These are phyloP conservation scores for Pseudocercospora crystallina DNA, from an alignment of 2,329 filamentous ascomycete genomes.

Conservation along the genomic window DNA sequence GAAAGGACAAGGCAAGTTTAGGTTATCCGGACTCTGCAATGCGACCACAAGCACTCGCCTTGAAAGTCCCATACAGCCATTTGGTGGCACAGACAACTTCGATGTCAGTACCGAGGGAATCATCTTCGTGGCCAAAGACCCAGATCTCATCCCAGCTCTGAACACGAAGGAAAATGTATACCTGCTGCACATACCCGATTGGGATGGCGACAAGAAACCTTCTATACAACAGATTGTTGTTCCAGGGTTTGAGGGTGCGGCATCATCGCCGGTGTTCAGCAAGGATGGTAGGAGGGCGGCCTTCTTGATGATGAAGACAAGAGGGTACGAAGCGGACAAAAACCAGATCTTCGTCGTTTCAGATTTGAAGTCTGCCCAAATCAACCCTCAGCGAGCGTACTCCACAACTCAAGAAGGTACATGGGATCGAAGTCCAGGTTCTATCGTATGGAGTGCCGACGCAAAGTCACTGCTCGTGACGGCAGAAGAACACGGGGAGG, in stretches of 20 bases:
- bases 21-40: slow-evolving; percentile 57
- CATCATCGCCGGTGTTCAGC: slow-evolving; percentile 69
- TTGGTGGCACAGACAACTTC: slow-evolving; percentile 78
- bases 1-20: slow-evolving; percentile 35
- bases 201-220: slow-evolving; percentile 54
- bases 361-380: slow-evolving; percentile 45
- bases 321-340: slow-evolving; percentile 80
- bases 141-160: slow-evolving; percentile 66
- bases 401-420: slow-evolving; percentile 7
- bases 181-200: slow-evolving; percentile 64
- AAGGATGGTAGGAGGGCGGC: slow-evolving; percentile 68
- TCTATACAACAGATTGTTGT: slow-evolving; percentile 57
- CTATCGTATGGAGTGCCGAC: slow-evolving; percentile 53
- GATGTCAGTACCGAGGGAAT: slow-evolving; percentile 68
- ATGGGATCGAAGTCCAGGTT: slow-evolving; percentile 56
- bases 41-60: slow-evolving; percentile 60
- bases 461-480: slow-evolving; percentile 67
- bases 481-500: slow-evolving; percentile 67
- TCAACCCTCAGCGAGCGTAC: slow-evolving; percentile 3
- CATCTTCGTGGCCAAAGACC: slow-evolving; percentile 74
- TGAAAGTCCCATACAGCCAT: slow-evolving; percentile 70
- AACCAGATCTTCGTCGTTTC: slow-evolving; percentile 65
- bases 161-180: slow-evolving; percentile 84
- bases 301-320: slow-evolving; percentile 75
- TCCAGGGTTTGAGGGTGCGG: slow-evolving; percentile 64